phyloP scores from a whole-genome alignment of 176 grass and related monocot genomes.

The Eragrostis curvula region DNA sequence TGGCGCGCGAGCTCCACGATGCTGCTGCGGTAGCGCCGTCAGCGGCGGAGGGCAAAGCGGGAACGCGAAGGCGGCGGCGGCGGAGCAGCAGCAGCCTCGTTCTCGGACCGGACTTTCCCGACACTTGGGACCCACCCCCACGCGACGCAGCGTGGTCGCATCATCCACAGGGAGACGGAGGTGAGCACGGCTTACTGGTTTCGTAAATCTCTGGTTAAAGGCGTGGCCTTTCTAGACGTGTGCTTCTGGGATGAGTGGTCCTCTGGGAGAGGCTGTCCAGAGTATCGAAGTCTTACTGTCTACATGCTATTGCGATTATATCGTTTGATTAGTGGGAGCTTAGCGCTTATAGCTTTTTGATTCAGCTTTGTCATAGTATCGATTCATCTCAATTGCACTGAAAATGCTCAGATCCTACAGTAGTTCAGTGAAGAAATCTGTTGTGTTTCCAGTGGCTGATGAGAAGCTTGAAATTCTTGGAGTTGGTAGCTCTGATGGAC shows the following conservation, averaged over 20 bases:
- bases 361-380: not conserved
- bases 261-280: not conserved
- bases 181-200: conserved; percentile 14
- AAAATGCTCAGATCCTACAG: conserved; percentile 19
- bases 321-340: not conserved
- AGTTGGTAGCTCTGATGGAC: not conserved
- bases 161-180: not conserved
- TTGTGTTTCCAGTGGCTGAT: not conserved
- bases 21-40: not conserved
- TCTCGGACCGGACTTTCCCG: conserved; percentile 77
- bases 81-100: conserved; percentile 51
- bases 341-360: not conserved
- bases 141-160: not conserved
- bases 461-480: not conserved
- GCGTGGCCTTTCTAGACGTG: not conserved
- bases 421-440: conserved; percentile 5
- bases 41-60: conserved; percentile 13
- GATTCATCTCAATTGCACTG: conserved; percentile 4
- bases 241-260: not conserved
- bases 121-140: conserved; percentile 52
- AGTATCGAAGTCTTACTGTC: not conserved
- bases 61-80: conserved; percentile 17
- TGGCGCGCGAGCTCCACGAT: conserved; percentile 29
- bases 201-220: conserved; percentile 32
- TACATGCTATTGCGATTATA: not conserved